Evolutionary conservation across 306 rosid genomes (phyloP).

Genomic region (Malus sieversii): DNA sequence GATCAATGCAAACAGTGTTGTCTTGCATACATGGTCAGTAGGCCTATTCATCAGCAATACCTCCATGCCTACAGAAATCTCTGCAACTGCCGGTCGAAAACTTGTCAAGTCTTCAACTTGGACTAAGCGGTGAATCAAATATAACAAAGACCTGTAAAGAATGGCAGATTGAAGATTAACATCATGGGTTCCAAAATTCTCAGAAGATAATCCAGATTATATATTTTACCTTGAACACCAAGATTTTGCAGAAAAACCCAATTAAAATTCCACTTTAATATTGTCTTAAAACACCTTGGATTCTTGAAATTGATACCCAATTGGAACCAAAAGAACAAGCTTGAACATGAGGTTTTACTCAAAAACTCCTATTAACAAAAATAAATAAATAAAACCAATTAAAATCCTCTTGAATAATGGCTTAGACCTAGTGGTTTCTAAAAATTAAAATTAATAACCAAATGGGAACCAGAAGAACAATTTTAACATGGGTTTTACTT

Average conservation of each 20-base stretch:
- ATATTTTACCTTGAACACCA: slow-evolving; percentile 19
- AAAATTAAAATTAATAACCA: slow-evolving; percentile 19
- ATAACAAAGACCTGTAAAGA: slow-evolving; percentile 26
- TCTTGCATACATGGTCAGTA: slow-evolving; percentile 11
- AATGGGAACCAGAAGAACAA: slow-evolving; percentile 23
- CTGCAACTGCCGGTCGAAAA: slow-evolving; percentile 6
- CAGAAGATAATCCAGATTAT: slow-evolving; percentile 3
- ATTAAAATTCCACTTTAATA: neutral
- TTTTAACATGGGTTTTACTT: slow-evolving; percentile 1
- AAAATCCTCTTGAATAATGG: neutral
- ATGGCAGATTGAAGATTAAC: slow-evolving; percentile 19
- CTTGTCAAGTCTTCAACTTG: slow-evolving; percentile 16
- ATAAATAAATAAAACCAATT: neutral
- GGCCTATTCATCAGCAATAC: slow-evolving; percentile 16
- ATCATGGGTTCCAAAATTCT: slow-evolving; percentile 11
- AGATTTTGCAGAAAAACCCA: slow-evolving; percentile 24
- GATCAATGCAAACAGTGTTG: slow-evolving; percentile 24
- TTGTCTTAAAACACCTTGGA: slow-evolving; percentile 11
- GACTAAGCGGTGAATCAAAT: neutral
- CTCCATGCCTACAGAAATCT: slow-evolving; percentile 27
- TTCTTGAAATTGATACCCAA: slow-evolving; percentile 20
- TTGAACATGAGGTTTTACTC: neutral
- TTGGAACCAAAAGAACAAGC: slow-evolving; percentile 22
- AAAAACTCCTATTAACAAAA: neutral
- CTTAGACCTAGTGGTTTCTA: slow-evolving; percentile 8